These are phyloP conservation scores for Dothistroma septosporum DNA, from an alignment of 2,329 filamentous ascomycete genomes.

Conservation along the genomic window DNA sequence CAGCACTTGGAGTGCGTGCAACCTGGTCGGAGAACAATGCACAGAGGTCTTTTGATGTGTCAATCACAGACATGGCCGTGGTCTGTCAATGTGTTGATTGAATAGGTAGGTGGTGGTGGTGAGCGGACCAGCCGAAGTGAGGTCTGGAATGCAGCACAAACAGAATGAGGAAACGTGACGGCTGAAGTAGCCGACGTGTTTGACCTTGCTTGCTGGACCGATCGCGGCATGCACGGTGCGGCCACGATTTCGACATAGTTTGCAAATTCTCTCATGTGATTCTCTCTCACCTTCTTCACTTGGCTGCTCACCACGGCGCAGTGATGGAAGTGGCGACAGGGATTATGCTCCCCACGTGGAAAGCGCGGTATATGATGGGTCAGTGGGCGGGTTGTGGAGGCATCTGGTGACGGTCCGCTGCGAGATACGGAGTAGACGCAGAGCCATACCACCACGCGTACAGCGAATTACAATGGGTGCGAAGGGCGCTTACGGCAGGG, in stretches of 20 bases:
- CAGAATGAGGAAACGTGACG: not conserved
- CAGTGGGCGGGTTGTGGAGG: not conserved
- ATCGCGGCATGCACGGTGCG: not conserved
- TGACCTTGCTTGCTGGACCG: not conserved
- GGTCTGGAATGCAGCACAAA: not conserved
- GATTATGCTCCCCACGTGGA: not conserved
- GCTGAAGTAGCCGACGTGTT: not conserved
- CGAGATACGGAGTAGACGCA: not conserved
- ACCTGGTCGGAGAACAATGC: slow-evolving; percentile 69
- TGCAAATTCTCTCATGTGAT: not conserved
- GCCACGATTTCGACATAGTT: not conserved
- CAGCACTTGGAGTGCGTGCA: slow-evolving; percentile 60
- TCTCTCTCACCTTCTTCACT: not conserved
- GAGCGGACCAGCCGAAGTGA: not conserved
- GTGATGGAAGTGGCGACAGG: slow-evolving; percentile 5
- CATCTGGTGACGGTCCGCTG: not conserved
- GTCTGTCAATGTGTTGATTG: not conserved
- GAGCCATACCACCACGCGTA: not conserved
- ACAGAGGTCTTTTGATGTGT: slow-evolving; percentile 67
- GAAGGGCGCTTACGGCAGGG: not conserved
- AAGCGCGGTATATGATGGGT: not conserved
- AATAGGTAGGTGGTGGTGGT: not conserved
- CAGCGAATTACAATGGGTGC: not conserved
- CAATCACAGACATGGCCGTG: slow-evolving; percentile 61
- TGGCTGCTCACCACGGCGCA: not conserved